These are phyloP conservation scores for Dactylonectria estremocensis DNA, from an alignment of 2,329 filamentous ascomycete species.

Conservation along the genomic window DNA sequence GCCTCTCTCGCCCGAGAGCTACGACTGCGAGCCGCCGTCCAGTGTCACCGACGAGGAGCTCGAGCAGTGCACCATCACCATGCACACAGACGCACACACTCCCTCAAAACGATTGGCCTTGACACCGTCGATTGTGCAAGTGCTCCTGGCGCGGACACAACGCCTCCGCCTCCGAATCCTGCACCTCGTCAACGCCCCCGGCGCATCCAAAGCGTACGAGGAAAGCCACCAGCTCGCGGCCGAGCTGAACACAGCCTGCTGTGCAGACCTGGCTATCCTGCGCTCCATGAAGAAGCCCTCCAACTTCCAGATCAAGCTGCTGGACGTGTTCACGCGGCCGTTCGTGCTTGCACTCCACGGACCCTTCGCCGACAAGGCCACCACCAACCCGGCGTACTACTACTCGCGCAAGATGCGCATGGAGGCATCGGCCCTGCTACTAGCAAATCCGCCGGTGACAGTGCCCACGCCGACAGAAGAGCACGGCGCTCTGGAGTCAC, in stretches of 20 bases:
- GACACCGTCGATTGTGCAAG: slow-evolving; percentile 21
- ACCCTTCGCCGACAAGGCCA: slow-evolving; percentile 54
- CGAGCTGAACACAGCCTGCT: slow-evolving; percentile 20
- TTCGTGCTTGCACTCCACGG: slow-evolving; percentile 62
- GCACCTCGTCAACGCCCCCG: slow-evolving; percentile 30
- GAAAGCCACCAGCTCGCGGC: slow-evolving; percentile 26
- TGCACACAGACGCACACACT: not conserved
- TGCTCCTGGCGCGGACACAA: slow-evolving; percentile 33
- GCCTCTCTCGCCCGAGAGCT: slow-evolving; percentile 58
- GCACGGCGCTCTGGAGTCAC: not conserved
- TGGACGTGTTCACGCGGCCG: slow-evolving; percentile 33
- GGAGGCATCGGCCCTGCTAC: slow-evolving; percentile 40
- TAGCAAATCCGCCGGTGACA: slow-evolving; percentile 6
- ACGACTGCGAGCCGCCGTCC: slow-evolving; percentile 60
- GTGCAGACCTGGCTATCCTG: slow-evolving; percentile 4
- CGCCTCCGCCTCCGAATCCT: slow-evolving; percentile 35
- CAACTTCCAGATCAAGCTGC: slow-evolving; percentile 32
- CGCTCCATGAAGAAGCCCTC: slow-evolving; percentile 11
- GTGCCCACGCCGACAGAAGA: slow-evolving; percentile 5
- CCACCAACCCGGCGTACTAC: slow-evolving; percentile 59
- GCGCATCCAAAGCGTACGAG: slow-evolving; percentile 24
- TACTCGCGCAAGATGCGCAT: slow-evolving; percentile 61
- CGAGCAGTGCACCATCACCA: not conserved
- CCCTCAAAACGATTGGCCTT: not conserved
- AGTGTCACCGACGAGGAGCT: slow-evolving; percentile 40